phyloP scores from a whole-genome alignment of 176 grass and related monocot species.

The Phragmites australis region DNA sequence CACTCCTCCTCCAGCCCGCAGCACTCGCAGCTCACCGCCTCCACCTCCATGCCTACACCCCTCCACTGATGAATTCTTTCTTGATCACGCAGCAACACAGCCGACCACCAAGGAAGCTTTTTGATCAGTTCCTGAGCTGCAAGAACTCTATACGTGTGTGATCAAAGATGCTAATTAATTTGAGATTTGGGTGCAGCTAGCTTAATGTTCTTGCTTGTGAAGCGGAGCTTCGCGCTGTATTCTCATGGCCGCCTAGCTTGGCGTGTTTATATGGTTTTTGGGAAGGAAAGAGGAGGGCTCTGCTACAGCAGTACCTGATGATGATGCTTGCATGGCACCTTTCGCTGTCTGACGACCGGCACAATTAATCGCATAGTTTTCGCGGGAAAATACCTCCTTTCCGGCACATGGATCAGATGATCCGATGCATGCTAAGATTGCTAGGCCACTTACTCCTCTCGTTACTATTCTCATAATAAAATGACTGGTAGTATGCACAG shows the following conservation, averaged over 20 bases:
- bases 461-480: background rate
- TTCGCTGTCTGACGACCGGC: constrained; percentile 26
- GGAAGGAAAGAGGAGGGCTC: background rate
- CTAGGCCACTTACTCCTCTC: background rate
- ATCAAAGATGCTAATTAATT: background rate
- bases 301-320: background rate
- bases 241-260: background rate
- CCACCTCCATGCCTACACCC: constrained; percentile 26
- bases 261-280: constrained; percentile 27
- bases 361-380: constrained; percentile 32
- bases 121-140: background rate
- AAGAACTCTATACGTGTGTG: background rate
- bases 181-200: background rate
- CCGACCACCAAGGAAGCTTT: background rate
- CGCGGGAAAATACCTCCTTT: constrained; percentile 6
- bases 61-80: background rate
- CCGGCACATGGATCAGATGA: constrained; percentile 31
- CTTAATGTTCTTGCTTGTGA: constrained; percentile 14
- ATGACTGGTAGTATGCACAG: background rate
- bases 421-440: background rate
- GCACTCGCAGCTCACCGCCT: constrained; percentile 69
- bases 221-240: background rate
- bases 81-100: background rate
- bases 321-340: constrained; percentile 16
- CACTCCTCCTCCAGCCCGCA: constrained; percentile 87